Percentiles rank a stretch among this genome's conserved stretches.
phyloP scores from a whole-genome alignment of 2,329 filamentous ascomycete species.

The Penicillium sp. region DNA sequence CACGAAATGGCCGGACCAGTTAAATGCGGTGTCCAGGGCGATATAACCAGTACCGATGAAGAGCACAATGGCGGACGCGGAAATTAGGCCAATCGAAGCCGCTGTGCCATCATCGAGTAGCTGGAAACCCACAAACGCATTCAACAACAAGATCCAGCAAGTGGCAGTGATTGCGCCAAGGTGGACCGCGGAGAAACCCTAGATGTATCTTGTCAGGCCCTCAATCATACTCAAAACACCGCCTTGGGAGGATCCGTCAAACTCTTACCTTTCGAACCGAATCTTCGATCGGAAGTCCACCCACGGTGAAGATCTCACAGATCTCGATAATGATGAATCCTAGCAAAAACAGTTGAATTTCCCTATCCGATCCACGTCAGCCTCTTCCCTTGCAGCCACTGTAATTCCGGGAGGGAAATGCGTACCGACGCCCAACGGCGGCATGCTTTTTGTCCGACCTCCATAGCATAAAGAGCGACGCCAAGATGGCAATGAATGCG shows the following conservation, averaged over 20 bases:
- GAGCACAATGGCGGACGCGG: conserved; percentile 67
- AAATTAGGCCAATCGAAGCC: conserved; percentile 74
- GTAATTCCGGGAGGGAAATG: conserved; percentile 1
- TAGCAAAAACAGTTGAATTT: conserved; percentile 92
- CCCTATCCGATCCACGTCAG: conserved; percentile 55
- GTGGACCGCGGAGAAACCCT: conserved; percentile 89
- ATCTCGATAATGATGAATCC: conserved; percentile 86
- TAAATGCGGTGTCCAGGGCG: conserved; percentile 85
- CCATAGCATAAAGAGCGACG: conserved; percentile 68
- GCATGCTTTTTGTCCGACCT: conserved; percentile 87
- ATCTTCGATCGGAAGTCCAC: conserved; percentile 74
- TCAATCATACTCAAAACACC: not conserved
- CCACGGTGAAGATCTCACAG: conserved; percentile 95
- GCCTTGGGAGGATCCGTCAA: not conserved
- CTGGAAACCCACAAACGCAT: conserved; percentile 90
- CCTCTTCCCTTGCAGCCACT: not conserved
- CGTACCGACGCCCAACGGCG: conserved; percentile 86
- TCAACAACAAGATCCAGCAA: conserved; percentile 87
- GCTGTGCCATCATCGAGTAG: conserved; percentile 90
- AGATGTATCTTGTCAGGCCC: conserved; percentile 10
- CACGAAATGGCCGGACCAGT: conserved; percentile 79
- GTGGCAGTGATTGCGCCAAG: conserved; percentile 86
- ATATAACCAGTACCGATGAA: conserved; percentile 95
- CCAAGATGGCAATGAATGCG: conserved; percentile 71
- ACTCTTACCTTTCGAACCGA: conserved; percentile 68